A percentile compares a stretch with the other conserved stretches of the same genome.
Evolutionary conservation across 768 basidiomycete genomes (phyloP).

Genomic region (Fomitopsis serialis): DNA sequence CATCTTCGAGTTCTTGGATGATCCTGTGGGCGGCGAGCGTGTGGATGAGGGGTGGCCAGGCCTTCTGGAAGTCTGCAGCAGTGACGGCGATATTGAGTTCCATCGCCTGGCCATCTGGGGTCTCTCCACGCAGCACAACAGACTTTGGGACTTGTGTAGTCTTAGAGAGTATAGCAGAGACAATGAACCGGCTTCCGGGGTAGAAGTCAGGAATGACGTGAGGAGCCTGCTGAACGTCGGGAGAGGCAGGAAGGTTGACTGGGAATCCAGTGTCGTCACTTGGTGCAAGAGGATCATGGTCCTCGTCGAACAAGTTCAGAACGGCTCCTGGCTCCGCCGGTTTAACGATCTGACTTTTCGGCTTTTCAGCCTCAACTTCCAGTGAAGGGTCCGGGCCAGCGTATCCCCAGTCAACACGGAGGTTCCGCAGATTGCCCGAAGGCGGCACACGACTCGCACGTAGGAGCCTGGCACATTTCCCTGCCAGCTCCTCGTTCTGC

Average conservation of each 20-base stretch:
- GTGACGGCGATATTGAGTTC: background rate
- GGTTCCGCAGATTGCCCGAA: conserved; percentile 38
- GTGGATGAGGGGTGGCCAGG: conserved; percentile 37
- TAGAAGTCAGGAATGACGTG: conserved; percentile 25
- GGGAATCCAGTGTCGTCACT: background rate
- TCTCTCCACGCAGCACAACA: conserved; percentile 23
- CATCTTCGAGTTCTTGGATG: conserved; percentile 45
- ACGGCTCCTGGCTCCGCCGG: background rate
- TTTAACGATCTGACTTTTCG: too few species aligned
- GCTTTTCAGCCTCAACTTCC: too few species aligned
- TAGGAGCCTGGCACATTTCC: conserved; percentile 45
- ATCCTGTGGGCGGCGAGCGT: conserved; percentile 48
- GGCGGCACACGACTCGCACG: conserved; percentile 35
- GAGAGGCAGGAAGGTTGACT: conserved; percentile 7
- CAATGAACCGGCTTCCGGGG: conserved; percentile 28
- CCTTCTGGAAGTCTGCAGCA: conserved; percentile 20
- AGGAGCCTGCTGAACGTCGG: conserved; percentile 28
- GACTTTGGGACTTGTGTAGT: conserved; percentile 18
- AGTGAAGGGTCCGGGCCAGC: background rate
- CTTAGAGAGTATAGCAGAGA: conserved; percentile 26
- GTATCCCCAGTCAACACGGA: conserved; percentile 44
- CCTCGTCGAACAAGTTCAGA: background rate
- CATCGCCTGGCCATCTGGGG: conserved; percentile 21
- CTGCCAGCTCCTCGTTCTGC: conserved; percentile 38
- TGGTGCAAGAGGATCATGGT: background rate